Evolutionary conservation across 2,329 filamentous ascomycete species (phyloP).

Genomic region (Cyphellophora attinorum): DNA sequence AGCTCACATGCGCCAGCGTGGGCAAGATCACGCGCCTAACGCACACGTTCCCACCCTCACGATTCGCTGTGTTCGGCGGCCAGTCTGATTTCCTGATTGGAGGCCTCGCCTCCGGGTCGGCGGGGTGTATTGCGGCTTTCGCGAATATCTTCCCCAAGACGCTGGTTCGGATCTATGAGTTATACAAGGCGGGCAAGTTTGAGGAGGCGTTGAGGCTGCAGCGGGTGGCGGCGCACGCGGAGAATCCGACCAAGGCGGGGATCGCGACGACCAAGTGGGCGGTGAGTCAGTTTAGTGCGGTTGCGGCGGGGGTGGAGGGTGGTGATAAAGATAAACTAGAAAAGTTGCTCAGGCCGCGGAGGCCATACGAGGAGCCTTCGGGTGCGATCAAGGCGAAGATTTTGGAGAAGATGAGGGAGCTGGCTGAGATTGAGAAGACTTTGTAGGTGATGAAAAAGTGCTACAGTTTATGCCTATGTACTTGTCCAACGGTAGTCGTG

Average conservation of each 20-base stretch:
- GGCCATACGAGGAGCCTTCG: constrained; percentile 47
- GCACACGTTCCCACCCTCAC: constrained; percentile 40
- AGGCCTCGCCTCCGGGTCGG: constrained; percentile 42
- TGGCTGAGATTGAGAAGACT: constrained; percentile 11
- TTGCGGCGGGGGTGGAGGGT: constrained; percentile 48
- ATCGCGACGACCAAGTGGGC: constrained; percentile 63
- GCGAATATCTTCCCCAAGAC: constrained; percentile 49
- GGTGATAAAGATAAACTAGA: constrained; percentile 35
- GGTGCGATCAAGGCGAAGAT: constrained; percentile 36
- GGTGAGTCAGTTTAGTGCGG: constrained; percentile 50
- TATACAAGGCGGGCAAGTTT: constrained; percentile 50
- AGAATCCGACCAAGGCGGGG: constrained; percentile 56
- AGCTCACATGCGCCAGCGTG: constrained; percentile 55
- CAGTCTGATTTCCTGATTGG: constrained; percentile 62
- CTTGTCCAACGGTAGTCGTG: too few species aligned
- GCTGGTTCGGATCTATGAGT: constrained; percentile 48
- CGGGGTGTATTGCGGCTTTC: constrained; percentile 49
- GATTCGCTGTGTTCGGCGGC: constrained; percentile 61
- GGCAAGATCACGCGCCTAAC: constrained; percentile 51
- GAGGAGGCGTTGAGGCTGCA: constrained; percentile 54
- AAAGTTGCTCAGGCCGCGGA: constrained; percentile 47
- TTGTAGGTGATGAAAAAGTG: constrained; percentile 5
- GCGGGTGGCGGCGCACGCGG: constrained; percentile 52
- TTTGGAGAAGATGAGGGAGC: constrained; percentile 21
- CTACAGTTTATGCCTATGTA: too few species aligned